Evolutionary conservation across 768 basidiomycete species (phyloP).

Genomic region (Chlorophyllum brunneum): DNA sequence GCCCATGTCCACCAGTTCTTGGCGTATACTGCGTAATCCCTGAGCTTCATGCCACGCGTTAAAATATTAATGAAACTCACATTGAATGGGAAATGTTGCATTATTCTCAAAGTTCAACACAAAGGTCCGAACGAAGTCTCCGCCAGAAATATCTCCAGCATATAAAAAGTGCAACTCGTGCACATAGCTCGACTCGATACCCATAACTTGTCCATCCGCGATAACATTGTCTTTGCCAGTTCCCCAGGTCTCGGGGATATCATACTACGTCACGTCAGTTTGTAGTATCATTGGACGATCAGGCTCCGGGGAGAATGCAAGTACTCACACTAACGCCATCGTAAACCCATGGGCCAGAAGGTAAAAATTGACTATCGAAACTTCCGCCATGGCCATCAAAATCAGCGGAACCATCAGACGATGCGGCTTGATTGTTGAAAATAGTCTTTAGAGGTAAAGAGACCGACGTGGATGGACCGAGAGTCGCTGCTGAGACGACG

Average conservation of each 20-base stretch:
- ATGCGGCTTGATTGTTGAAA: slow-evolving; percentile 42
- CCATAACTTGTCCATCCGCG: slow-evolving; percentile 36
- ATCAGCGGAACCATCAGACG: slow-evolving; percentile 32
- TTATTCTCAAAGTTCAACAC: slow-evolving; percentile 33
- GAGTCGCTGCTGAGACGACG: neutral
- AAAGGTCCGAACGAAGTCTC: slow-evolving; percentile 33
- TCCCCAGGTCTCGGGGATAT: slow-evolving; percentile 40
- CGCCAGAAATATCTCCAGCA: slow-evolving; percentile 34
- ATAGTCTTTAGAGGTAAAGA: slow-evolving; percentile 25
- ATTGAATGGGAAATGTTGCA: slow-evolving; percentile 28
- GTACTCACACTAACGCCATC: slow-evolving; percentile 35
- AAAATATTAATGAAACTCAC: slow-evolving; percentile 22
- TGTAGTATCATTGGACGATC: neutral
- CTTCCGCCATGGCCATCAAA: slow-evolving; percentile 38
- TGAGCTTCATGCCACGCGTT: neutral
- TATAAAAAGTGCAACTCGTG: slow-evolving; percentile 50
- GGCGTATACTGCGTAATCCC: slow-evolving; percentile 30
- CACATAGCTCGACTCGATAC: slow-evolving; percentile 28
- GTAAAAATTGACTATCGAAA: slow-evolving; percentile 37
- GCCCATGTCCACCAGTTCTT: slow-evolving; percentile 44
- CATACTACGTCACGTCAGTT: slow-evolving; percentile 27
- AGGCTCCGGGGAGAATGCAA: neutral
- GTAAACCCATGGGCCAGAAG: slow-evolving; percentile 32
- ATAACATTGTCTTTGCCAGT: slow-evolving; percentile 39
- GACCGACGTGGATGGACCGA: slow-evolving; percentile 19